These are phyloP conservation scores for Ophiostoma himal-ulmi DNA, from an alignment of 2,329 filamentous ascomycete species.

Conservation along the genomic window DNA sequence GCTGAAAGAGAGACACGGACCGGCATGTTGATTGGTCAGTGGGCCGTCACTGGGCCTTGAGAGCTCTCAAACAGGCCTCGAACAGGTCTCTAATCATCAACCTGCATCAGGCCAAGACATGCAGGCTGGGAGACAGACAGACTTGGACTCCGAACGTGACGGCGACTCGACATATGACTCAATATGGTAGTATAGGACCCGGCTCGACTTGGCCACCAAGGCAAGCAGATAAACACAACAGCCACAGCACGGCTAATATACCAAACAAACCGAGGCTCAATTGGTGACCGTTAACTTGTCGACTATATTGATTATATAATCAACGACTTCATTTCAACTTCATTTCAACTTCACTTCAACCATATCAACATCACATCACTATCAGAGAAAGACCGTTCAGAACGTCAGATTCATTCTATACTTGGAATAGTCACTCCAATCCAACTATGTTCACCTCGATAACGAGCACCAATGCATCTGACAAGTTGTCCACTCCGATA, in stretches of 20 bases:
- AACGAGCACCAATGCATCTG: neutral
- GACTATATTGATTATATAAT: neutral
- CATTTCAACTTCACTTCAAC: neutral
- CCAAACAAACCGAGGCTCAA: neutral
- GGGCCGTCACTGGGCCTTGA: neutral
- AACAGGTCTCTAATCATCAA: too few relatives aligned
- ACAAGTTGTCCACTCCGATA: too few relatives aligned
- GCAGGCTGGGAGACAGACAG: too few relatives aligned
- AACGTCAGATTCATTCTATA: too few relatives aligned
- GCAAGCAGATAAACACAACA: neutral
- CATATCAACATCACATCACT: neutral
- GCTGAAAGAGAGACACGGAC: conserved; percentile 10
- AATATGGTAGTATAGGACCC: neutral
- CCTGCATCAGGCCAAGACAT: too few relatives aligned
- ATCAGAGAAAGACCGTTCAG: too few relatives aligned
- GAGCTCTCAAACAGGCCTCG: too few relatives aligned
- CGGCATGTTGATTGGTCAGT: neutral
- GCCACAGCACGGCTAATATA: too few relatives aligned
- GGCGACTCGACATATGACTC: neutral
- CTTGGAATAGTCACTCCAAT: too few relatives aligned
- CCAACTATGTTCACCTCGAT: too few relatives aligned
- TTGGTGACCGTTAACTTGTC: neutral
- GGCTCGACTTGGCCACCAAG: too few relatives aligned
- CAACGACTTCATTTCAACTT: neutral
- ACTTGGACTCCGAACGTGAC: too few relatives aligned